These are phyloP conservation scores for Kuraishia ogatae DNA, from an alignment of 805 yeast species.

Conservation along the genomic window DNA sequence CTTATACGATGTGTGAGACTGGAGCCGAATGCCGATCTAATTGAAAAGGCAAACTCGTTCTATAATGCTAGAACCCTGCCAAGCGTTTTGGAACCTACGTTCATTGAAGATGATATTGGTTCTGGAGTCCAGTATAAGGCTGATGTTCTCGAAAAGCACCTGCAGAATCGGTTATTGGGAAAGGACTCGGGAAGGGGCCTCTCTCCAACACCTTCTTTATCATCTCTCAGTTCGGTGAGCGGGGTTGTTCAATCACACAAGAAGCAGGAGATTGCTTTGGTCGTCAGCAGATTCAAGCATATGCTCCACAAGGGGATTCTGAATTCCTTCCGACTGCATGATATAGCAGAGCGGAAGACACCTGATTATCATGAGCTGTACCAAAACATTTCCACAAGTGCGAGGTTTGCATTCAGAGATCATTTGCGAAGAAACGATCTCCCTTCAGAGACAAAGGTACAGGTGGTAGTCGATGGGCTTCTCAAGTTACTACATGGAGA, in stretches of 20 bases:
- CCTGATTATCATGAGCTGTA: conserved; percentile 25
- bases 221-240: neutral
- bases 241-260: neutral
- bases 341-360: conserved; percentile 17
- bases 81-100: neutral
- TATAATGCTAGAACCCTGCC: neutral
- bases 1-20: neutral
- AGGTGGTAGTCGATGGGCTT: conserved; percentile 25
- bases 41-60: neutral
- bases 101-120: neutral
- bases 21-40: neutral
- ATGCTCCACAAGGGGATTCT: conserved; percentile 19
- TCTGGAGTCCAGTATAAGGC: neutral
- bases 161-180: neutral
- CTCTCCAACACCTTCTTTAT: neutral
- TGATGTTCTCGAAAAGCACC: neutral
- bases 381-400: conserved; percentile 24
- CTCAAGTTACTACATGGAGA: conserved; percentile 17
- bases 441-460: conserved; percentile 21
- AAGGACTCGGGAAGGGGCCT: neutral
- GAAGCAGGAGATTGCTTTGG: neutral
- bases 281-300: neutral
- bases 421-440: conserved; percentile 9
- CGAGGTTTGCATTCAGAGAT: conserved; percentile 28
- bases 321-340: conserved; percentile 24